phyloP scores from a whole-genome alignment of 2,329 filamentous ascomycete species.

The Hypoxylon sp. region DNA sequence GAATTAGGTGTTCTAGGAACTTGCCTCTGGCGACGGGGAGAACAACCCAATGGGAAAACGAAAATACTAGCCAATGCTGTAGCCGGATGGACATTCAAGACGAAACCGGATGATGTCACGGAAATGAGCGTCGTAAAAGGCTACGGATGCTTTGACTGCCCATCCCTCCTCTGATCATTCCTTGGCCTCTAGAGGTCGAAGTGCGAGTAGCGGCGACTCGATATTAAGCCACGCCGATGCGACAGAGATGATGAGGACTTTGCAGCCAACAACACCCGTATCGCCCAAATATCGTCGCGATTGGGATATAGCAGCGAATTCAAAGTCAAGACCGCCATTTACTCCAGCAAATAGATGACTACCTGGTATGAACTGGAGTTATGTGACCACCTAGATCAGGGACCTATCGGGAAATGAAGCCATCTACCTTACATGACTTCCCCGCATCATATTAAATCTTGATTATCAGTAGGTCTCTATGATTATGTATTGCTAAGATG shows the following conservation, averaged over 20 bases:
- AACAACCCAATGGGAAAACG: slow-evolving; percentile 24
- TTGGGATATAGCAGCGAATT: background rate
- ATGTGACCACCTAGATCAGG: background rate
- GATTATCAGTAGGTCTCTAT: background rate
- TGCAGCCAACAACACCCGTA: background rate
- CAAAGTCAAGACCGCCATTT: background rate
- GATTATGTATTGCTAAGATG: slow-evolving; percentile 15
- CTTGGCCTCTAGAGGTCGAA: background rate
- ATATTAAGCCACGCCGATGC: background rate
- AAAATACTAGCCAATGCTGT: slow-evolving; percentile 55
- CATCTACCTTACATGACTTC: slow-evolving; percentile 6
- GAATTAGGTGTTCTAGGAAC: slow-evolving; percentile 61
- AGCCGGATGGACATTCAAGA: slow-evolving; percentile 62
- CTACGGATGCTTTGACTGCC: slow-evolving; percentile 63
- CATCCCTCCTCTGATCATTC: slow-evolving; percentile 37
- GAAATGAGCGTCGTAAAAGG: slow-evolving; percentile 65
- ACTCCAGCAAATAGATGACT: background rate
- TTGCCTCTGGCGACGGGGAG: slow-evolving; percentile 55
- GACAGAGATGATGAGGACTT: background rate
- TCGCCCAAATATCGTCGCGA: background rate
- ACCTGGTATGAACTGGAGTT: background rate
- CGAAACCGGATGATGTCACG: slow-evolving; percentile 57
- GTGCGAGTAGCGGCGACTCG: background rate
- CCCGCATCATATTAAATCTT: slow-evolving; percentile 18
- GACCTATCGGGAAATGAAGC: background rate